Evolutionary conservation across 768 basidiomycete species (phyloP).

Genomic region (Collybiopsis luxurians): DNA sequence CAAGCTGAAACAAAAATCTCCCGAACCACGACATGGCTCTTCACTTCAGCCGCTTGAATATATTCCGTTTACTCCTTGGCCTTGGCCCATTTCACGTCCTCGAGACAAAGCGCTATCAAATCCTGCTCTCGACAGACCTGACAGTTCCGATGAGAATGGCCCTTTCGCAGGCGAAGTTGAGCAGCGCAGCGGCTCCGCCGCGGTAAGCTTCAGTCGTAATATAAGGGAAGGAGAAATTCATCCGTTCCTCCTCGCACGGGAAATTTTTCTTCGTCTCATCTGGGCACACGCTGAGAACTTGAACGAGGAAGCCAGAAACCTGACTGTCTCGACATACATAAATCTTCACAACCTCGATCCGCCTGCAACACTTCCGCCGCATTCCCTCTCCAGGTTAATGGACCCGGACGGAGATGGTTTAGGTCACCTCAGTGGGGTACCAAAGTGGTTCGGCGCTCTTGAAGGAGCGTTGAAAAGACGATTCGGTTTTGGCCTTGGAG

Average conservation of each 20-base stretch:
- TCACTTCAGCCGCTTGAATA: not conserved
- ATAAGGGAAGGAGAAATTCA: not conserved
- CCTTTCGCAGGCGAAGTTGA: too few species aligned
- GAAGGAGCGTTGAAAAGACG: not conserved
- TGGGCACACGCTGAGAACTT: constrained; percentile 1
- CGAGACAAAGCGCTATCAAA: too few species aligned
- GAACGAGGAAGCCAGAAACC: not conserved
- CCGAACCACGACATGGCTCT: not conserved
- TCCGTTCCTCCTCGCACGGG: not conserved
- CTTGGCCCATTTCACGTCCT: not conserved
- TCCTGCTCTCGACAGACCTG: too few species aligned
- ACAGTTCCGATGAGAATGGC: too few species aligned
- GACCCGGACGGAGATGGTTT: constrained; percentile 6
- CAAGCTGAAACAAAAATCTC: not conserved
- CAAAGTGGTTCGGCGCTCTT: not conserved
- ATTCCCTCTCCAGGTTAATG: not conserved
- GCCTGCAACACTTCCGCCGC: not conserved
- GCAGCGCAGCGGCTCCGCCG: too few species aligned
- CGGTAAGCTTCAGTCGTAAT: too few species aligned
- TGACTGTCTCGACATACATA: not conserved
- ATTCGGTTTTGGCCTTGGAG: not conserved
- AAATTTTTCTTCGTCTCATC: constrained; percentile 3
- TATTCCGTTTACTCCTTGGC: not conserved
- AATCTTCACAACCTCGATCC: not conserved
- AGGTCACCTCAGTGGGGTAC: constrained; percentile 1